These are phyloP conservation scores for Pseudoperonospora humuli DNA, from an alignment of 352 stramenopile genomes.

Conservation along the genomic window DNA sequence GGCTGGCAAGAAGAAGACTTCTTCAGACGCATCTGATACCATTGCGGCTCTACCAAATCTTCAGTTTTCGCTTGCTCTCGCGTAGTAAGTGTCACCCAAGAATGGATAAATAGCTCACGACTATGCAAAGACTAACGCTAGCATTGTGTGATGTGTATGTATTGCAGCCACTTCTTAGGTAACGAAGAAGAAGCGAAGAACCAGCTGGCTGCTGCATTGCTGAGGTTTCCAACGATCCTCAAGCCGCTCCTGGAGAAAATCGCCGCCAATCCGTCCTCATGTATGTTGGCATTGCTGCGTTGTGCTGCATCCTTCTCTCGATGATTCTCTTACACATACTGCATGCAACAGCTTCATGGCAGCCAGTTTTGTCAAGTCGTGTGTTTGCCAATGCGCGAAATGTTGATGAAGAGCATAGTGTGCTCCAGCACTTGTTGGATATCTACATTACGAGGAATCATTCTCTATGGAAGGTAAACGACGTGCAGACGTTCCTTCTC, in stretches of 20 bases:
- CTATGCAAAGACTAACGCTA: conserved; percentile 3
- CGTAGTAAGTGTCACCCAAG: conserved; percentile 33
- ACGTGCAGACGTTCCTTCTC: conserved; percentile 64
- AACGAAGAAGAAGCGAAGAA: conserved; percentile 56
- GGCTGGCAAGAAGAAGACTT: conserved; percentile 18
- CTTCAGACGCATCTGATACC: conserved; percentile 13
- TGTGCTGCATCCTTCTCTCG: neutral
- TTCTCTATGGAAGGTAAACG: conserved; percentile 79
- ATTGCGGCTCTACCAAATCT: conserved; percentile 59
- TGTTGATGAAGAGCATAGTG: conserved; percentile 43
- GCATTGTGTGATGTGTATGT: neutral
- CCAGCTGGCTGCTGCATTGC: conserved; percentile 43
- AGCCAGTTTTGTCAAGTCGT: conserved; percentile 59
- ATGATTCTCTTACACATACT: neutral
- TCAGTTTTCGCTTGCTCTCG: conserved; percentile 68
- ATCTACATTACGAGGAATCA: conserved; percentile 79
- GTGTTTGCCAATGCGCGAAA: conserved; percentile 69
- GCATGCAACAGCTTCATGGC: conserved; percentile 42
- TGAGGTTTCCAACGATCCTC: conserved; percentile 62
- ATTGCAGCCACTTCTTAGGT: conserved; percentile 49
- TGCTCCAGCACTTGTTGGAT: conserved; percentile 62
- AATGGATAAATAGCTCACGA: neutral
- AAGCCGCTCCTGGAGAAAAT: conserved; percentile 75
- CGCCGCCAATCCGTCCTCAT: conserved; percentile 49
- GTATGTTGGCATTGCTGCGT: conserved; percentile 21